phyloP scores from a whole-genome alignment of 352 stramenopile genomes.

The Phytopythium mirpurense region DNA sequence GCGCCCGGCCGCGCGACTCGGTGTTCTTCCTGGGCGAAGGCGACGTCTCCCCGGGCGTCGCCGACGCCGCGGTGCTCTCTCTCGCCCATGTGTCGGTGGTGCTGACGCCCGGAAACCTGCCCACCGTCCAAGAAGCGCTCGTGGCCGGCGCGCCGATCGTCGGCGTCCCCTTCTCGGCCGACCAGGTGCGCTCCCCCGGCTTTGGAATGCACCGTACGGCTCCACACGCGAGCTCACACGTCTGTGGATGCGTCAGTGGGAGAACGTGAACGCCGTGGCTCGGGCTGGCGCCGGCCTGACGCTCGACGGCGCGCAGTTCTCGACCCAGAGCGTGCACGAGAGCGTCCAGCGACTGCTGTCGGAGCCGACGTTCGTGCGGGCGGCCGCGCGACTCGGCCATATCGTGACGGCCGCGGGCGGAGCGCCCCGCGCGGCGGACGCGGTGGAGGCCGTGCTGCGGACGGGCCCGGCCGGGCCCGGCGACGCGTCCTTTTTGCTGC shows the following conservation, averaged over 20 bases:
- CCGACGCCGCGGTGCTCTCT: conserved; percentile 41
- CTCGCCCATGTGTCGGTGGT: conserved; percentile 34
- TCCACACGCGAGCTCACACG: too few relatives aligned
- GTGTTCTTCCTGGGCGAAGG: conserved; percentile 49
- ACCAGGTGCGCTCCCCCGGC: conserved; percentile 32
- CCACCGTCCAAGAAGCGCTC: conserved; percentile 58
- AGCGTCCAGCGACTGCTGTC: conserved; percentile 35
- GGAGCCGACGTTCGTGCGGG: conserved; percentile 26
- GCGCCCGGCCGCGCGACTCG: conserved; percentile 30
- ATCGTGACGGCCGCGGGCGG: conserved; percentile 61
- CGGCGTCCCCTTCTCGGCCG: conserved; percentile 63
- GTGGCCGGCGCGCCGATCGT: conserved; percentile 55
- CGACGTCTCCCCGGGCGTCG: conserved; percentile 11
- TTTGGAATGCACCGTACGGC: too few relatives aligned
- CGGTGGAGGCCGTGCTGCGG: conserved; percentile 37
- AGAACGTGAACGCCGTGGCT: conserved; percentile 56
- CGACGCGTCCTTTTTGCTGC: conserved; percentile 41
- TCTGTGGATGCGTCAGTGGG: conserved; percentile 26
- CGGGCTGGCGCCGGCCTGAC: conserved; percentile 44
- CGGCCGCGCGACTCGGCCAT: conserved; percentile 43
- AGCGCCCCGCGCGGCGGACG: conserved; percentile 40
- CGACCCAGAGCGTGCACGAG: conserved; percentile 21
- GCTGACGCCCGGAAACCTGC: conserved; percentile 54
- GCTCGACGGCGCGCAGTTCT: conserved; percentile 33
- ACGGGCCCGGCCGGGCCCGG: conserved; percentile 22